phyloP scores from a whole-genome alignment of 495 filamentous ascomycete species.

The Xylaria flabelliformis region DNA sequence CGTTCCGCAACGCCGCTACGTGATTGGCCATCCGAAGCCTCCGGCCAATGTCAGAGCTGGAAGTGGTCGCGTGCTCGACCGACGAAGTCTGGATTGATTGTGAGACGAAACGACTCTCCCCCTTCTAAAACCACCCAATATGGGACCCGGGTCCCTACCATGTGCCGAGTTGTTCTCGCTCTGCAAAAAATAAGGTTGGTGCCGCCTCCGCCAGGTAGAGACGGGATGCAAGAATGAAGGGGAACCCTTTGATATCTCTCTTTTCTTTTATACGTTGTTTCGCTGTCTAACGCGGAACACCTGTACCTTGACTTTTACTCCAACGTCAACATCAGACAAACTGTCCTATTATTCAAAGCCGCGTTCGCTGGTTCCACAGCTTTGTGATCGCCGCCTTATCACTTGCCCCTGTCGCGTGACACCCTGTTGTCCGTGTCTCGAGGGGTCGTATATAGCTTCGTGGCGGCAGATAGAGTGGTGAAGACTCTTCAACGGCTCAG shows the following conservation, averaged over 20 bases:
- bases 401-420: conserved; percentile 27
- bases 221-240: not conserved
- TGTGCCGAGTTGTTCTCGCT: conserved; percentile 21
- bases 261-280: not conserved
- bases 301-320: not conserved
- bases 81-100: conserved; percentile 37
- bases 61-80: conserved; percentile 45
- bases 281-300: not conserved
- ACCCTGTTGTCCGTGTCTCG: conserved; percentile 7
- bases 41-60: conserved; percentile 41
- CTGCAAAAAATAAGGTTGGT: not conserved
- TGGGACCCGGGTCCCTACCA: conserved; percentile 24
- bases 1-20: conserved; percentile 12
- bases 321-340: not conserved
- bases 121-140: conserved; percentile 28
- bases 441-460: conserved; percentile 11
- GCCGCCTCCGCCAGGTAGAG: not conserved
- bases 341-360: conserved; percentile 16
- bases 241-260: not conserved
- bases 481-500: not conserved
- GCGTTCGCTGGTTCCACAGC: conserved; percentile 19
- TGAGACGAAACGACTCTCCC: conserved; percentile 23
- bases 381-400: not conserved
- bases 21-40: conserved; percentile 33
- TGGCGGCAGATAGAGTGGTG: too few relatives aligned